Conservation (phyloP, 1,139 yeast species). For the Candida glucosophila region DNA sequence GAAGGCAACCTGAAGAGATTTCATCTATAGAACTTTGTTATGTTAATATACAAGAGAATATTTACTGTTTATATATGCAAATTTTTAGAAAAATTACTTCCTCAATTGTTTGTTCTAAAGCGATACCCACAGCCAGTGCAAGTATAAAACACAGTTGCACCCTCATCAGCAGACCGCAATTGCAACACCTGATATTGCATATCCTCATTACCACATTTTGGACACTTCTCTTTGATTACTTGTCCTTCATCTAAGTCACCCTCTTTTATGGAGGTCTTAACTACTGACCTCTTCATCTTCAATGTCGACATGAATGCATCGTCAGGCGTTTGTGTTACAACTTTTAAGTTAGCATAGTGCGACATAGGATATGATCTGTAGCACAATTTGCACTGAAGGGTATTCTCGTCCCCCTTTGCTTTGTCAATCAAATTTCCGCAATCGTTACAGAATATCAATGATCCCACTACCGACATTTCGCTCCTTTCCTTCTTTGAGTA, state of each 20-base stretch:
- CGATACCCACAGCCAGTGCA: conserved; percentile 90
- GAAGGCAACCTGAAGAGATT: conserved; percentile 8
- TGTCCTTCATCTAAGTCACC: conserved; percentile 91
- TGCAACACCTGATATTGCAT: conserved; percentile 97
- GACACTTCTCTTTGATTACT: conserved; percentile 92
- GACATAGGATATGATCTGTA: conserved; percentile 45
- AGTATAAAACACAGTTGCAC: conserved; percentile 92
- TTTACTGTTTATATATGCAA: background rate
- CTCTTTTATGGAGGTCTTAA: conserved; percentile 70
- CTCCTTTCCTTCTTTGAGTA: too few relatives aligned
- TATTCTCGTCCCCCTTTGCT: conserved; percentile 41
- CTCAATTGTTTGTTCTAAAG: conserved; percentile 80
- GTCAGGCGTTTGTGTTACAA: conserved; percentile 74
- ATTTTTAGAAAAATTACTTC: too few relatives aligned
- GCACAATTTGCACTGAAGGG: conserved; percentile 64
- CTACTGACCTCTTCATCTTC: conserved; percentile 76
- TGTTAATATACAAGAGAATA: background rate
- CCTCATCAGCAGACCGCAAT: conserved; percentile 97
- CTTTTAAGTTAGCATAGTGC: conserved; percentile 70
- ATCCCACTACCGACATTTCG: conserved; percentile 86
- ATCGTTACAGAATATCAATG: conserved; percentile 85
- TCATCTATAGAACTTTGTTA: background rate
- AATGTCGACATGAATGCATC: conserved; percentile 90
- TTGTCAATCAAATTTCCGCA: conserved; percentile 82
- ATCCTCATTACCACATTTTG: conserved; percentile 94